Evolutionary conservation across 2,329 filamentous ascomycete species (phyloP).

Genomic region (Aspergillus hortae): DNA sequence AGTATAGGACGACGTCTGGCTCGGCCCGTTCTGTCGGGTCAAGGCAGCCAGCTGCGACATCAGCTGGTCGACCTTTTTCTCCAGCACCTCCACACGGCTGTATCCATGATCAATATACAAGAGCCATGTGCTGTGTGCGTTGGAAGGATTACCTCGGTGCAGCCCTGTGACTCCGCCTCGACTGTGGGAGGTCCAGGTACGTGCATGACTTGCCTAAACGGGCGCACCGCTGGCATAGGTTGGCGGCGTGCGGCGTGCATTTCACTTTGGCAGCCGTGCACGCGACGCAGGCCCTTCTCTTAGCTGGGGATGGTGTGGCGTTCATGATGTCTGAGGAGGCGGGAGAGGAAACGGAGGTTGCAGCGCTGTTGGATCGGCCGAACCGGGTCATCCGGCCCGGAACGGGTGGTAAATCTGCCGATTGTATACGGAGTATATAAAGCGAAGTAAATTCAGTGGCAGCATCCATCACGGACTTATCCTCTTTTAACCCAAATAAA

Average conservation of each 20-base stretch:
- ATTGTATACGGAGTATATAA: neutral
- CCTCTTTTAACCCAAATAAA: neutral
- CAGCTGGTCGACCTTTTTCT: constrained; percentile 20
- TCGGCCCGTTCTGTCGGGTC: constrained; percentile 13
- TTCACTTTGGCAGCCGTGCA: constrained; percentile 22
- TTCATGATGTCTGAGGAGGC: neutral
- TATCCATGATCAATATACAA: neutral
- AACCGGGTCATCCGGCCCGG: neutral
- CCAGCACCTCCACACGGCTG: constrained; percentile 19
- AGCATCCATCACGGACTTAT: neutral
- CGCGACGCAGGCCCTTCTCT: constrained; percentile 21
- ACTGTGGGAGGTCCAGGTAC: constrained; percentile 25
- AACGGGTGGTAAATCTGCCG: neutral
- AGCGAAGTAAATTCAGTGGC: too few species aligned
- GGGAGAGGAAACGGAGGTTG: neutral
- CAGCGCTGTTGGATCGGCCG: neutral
- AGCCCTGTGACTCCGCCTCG: constrained; percentile 18
- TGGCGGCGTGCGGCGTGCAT: constrained; percentile 18
- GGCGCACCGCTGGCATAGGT: constrained; percentile 18
- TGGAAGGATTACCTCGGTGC: neutral
- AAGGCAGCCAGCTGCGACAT: constrained; percentile 15
- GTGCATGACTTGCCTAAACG: constrained; percentile 21
- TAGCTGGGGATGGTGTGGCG: constrained; percentile 7
- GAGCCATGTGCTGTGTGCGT: neutral
- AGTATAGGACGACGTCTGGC: constrained; percentile 5